Evolutionary conservation across 345 rosid genomes (phyloP).

Genomic region (Draba incana): DNA sequence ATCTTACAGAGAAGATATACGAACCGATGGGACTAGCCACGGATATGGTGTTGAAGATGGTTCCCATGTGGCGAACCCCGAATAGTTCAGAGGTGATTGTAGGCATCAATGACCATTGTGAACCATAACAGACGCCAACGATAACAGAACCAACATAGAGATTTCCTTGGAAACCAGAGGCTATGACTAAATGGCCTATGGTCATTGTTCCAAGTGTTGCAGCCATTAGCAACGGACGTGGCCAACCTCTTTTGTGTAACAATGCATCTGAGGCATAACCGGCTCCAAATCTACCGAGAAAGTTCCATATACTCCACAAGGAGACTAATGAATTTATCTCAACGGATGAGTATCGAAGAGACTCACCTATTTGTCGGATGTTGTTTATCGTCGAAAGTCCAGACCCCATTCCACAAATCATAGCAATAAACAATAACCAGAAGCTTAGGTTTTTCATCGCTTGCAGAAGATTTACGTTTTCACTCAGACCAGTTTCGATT

Average conservation of each 20-base stretch:
- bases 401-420: constrained; percentile 82
- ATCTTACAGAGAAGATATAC: constrained; percentile 75
- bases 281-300: constrained; percentile 86
- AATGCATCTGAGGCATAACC: constrained; percentile 76
- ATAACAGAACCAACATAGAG: constrained; percentile 70
- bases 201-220: constrained; percentile 63
- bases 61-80: constrained; percentile 81
- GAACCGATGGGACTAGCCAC: constrained; percentile 89
- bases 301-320: constrained; percentile 86
- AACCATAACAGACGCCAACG: constrained; percentile 83
- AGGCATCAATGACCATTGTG: constrained; percentile 89
- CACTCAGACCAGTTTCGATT: constrained; percentile 31
- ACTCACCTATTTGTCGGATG: constrained; percentile 85
- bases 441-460: constrained; percentile 59
- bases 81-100: constrained; percentile 73
- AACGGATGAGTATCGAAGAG: constrained; percentile 62
- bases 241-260: constrained; percentile 66
- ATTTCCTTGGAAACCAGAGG: constrained; percentile 66
- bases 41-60: constrained; percentile 83
- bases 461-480: constrained; percentile 49
- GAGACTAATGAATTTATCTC: constrained; percentile 77
- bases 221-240: constrained; percentile 76
- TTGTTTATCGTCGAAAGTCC: constrained; percentile 84
- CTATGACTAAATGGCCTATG: constrained; percentile 67
- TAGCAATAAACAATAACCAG: constrained; percentile 80